Base-by-base conservation (phyloP, 257 asterid genomes). In the Solanum sitiens region DNA sequence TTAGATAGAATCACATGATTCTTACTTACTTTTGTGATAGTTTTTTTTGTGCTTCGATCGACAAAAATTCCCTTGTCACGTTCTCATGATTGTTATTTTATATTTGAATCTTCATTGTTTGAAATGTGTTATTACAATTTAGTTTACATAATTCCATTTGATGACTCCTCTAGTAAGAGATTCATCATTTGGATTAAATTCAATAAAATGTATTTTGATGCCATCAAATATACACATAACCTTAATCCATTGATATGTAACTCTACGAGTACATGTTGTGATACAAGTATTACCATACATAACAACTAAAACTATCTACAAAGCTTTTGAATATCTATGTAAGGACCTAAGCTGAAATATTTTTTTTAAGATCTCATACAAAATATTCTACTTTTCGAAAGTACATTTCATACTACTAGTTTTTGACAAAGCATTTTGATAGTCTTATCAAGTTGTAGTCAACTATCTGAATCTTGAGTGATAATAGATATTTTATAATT, bases 161-260 rank as follows among this genome's bases (percentile, higher is more conserved):
- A 94, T 88, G 72, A 93, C 98, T 59, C 98, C 98, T 32, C 20
- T 67, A 12, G 73, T 67, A 25, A 25, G 21, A 68, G 74, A 13
- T 27, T 95, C 95, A 15, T 93, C 93, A 74, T 94, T 94, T 7
- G 96, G 95, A 33, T 91, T 33, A 89, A 92, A 94, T 20, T 93
- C 91, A 4, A 67, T 67, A 65, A 11, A n/a, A 13, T 68, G 74
- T 68, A 68, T 27, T 37, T 68, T 68, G 75, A 30, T 68, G 20
- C 21, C 75, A 3, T 68, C 33, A 68, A 27, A 68, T 68, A 27
- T 68, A 6, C 6, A 27, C 20, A 27, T 13, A 13, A 27, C 37
- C 2, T 10, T 23, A 63, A 61, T 32, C 11, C 11, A 33, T 33
- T 76, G 13, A 35, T 42, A 44, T 45, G 37, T 42, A n/a, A 18